A percentile compares a stretch with the other conserved stretches of the same genome.
These are phyloP conservation scores for Colletotrichum gloeosporioides DNA, from an alignment of 2,329 filamentous ascomycete genomes.

Conservation along the genomic window DNA sequence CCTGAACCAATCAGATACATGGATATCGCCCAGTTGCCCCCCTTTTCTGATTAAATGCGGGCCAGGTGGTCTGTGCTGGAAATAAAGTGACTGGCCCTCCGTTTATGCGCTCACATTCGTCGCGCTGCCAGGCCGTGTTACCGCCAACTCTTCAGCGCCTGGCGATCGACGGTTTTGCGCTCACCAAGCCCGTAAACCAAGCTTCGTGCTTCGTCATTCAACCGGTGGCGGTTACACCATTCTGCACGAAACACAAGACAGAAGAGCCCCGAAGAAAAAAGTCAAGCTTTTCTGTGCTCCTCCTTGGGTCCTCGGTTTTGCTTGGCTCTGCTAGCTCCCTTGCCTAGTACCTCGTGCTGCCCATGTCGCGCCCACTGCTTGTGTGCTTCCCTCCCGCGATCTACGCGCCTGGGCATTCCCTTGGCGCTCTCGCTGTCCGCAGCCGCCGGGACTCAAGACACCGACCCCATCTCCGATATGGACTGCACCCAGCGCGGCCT, in stretches of 20 bases:
- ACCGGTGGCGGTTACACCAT: not conserved
- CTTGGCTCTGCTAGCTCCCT: conserved; percentile 17
- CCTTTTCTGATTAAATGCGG: conserved; percentile 10
- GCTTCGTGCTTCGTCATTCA: not conserved
- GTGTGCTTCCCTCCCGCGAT: conserved; percentile 1
- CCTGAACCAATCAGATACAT: not conserved
- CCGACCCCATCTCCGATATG: not conserved
- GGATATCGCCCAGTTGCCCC: not conserved
- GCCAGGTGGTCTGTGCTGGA: not conserved
- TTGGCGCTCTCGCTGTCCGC: not conserved
- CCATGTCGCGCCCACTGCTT: not conserved
- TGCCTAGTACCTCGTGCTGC: not conserved
- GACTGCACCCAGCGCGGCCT: not conserved
- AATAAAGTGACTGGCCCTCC: not conserved
- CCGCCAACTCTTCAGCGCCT: not conserved
- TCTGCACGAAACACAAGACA: not conserved
- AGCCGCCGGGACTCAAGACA: not conserved
- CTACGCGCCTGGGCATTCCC: conserved; percentile 19
- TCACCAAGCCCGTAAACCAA: not conserved
- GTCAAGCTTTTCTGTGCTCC: conserved; percentile 11
- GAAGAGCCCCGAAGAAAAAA: not conserved
- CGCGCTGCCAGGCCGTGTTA: not conserved
- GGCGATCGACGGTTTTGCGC: not conserved
- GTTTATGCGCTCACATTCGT: not conserved
- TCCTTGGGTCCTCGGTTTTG: not conserved